These are phyloP conservation scores for Clonostachys sp. DNA, from an alignment of 2,329 filamentous ascomycete species.

Conservation along the genomic window DNA sequence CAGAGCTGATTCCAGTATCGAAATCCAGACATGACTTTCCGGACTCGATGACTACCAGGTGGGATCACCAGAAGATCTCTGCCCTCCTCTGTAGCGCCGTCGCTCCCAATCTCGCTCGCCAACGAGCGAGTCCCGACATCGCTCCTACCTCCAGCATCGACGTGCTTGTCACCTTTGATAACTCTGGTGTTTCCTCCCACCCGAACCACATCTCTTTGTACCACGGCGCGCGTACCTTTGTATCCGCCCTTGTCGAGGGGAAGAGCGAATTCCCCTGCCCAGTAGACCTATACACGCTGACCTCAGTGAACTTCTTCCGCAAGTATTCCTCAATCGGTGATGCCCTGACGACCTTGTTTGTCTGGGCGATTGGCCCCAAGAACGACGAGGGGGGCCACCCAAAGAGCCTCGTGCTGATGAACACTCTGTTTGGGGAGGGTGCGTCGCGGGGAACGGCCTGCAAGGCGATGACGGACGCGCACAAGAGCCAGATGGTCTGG, in stretches of 20 bases:
- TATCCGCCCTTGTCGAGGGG: slow-evolving; percentile 59
- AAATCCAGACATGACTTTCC: slow-evolving; percentile 57
- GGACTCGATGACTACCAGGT: slow-evolving; percentile 80
- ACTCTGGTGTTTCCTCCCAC: slow-evolving; percentile 76
- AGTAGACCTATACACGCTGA: slow-evolving; percentile 82
- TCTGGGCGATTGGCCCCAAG: slow-evolving; percentile 38
- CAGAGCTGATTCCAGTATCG: not conserved
- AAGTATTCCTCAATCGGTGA: slow-evolving; percentile 84
- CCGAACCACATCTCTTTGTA: slow-evolving; percentile 92
- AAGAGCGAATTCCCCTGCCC: slow-evolving; percentile 64
- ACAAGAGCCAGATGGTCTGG: slow-evolving; percentile 97
- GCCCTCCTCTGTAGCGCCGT: slow-evolving; percentile 69
- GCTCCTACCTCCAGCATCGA: slow-evolving; percentile 56
- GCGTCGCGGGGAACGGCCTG: slow-evolving; percentile 52
- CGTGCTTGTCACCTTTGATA: slow-evolving; percentile 85
- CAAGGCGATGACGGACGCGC: slow-evolving; percentile 82
- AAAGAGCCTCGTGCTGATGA: slow-evolving; percentile 65
- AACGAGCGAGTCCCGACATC: slow-evolving; percentile 11
- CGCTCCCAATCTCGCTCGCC: slow-evolving; percentile 54
- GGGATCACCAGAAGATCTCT: slow-evolving; percentile 69
- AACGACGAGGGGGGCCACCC: slow-evolving; percentile 40
- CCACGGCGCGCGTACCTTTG: slow-evolving; percentile 72
- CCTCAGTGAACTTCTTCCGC: slow-evolving; percentile 63
- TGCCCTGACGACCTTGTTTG: slow-evolving; percentile 61
- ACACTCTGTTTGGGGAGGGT: slow-evolving; percentile 56